Percentiles rank a stretch among this genome's conserved stretches.
Conservation (phyloP, 768 basidiomycete genomes). For the Tylopilus rubrobrunneus region DNA sequence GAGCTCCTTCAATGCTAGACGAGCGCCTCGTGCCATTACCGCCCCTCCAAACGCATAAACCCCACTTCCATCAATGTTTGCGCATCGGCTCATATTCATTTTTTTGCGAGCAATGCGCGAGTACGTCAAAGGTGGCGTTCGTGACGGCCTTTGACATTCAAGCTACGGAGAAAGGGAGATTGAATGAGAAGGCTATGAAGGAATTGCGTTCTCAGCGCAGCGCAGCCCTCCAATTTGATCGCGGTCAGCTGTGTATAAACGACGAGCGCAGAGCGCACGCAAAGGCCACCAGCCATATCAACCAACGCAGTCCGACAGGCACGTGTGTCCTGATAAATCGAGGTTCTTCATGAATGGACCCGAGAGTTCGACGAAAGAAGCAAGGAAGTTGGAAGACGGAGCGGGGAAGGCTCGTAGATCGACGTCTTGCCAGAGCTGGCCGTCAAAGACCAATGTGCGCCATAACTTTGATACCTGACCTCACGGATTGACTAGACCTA, state of each 20-base stretch:
- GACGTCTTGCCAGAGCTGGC: slow-evolving; percentile 76
- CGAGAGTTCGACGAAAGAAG: slow-evolving; percentile 48
- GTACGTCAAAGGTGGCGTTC: slow-evolving; percentile 67
- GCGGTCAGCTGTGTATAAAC: slow-evolving; percentile 68
- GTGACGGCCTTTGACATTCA: slow-evolving; percentile 73
- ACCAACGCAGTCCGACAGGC: slow-evolving; percentile 46
- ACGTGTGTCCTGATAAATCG: slow-evolving; percentile 59
- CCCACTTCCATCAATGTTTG: slow-evolving; percentile 62
- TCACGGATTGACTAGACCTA: slow-evolving; percentile 12
- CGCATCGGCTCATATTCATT: slow-evolving; percentile 72
- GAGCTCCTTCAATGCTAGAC: slow-evolving; percentile 57
- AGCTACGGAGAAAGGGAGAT: slow-evolving; percentile 52
- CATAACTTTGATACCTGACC: slow-evolving; percentile 73
- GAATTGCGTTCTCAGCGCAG: slow-evolving; percentile 56
- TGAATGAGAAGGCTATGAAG: slow-evolving; percentile 67
- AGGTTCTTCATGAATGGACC: slow-evolving; percentile 64
- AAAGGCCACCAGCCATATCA: slow-evolving; percentile 52
- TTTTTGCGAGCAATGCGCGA: slow-evolving; percentile 53
- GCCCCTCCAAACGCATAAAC: slow-evolving; percentile 46
- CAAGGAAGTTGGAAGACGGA: slow-evolving; percentile 47
- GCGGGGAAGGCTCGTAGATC: slow-evolving; percentile 62
- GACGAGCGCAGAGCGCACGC: slow-evolving; percentile 35
- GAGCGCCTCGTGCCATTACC: slow-evolving; percentile 42
- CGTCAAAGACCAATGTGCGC: slow-evolving; percentile 75
- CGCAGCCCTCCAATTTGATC: slow-evolving; percentile 74